Conservation (phyloP, 441 rosid species). For the Biscutella laevigata region DNA sequence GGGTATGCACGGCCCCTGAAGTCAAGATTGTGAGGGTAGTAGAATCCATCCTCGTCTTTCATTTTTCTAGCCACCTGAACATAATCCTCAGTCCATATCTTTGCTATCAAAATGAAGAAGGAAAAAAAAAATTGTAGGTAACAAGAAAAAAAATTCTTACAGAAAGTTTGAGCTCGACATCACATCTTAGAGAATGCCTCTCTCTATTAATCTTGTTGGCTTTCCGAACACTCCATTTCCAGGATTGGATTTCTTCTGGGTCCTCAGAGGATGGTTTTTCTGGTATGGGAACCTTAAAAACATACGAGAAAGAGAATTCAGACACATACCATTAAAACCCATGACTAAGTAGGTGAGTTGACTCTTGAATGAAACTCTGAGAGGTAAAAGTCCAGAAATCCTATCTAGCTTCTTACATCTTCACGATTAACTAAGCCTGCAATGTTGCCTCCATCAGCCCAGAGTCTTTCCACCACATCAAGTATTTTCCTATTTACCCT, state of each 20-base stretch:
- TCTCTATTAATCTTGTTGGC: constrained; percentile 77
- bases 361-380: background rate
- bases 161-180: constrained; percentile 83
- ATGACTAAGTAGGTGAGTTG: background rate
- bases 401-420: constrained; percentile 47
- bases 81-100: constrained; percentile 18
- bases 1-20: constrained; percentile 96
- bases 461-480: constrained; percentile 64
- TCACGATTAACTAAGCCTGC: constrained; percentile 77
- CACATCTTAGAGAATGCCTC: constrained; percentile 80
- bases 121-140: background rate
- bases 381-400: background rate
- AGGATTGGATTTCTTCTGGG: constrained; percentile 45
- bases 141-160: constrained; percentile 37
- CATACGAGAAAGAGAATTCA: constrained; percentile 3
- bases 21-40: constrained; percentile 94
- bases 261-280: constrained; percentile 56
- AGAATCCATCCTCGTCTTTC: constrained; percentile 89
- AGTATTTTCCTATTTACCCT: constrained; percentile 67
- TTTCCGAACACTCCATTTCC: constrained; percentile 70
- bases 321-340: background rate
- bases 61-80: constrained; percentile 82
- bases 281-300: constrained; percentile 54
- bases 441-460: constrained; percentile 79
- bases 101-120: constrained; percentile 17